Base-by-base conservation (phyloP, 2,329 filamentous ascomycete genomes). In the Aureobasidium sp. region DNA sequence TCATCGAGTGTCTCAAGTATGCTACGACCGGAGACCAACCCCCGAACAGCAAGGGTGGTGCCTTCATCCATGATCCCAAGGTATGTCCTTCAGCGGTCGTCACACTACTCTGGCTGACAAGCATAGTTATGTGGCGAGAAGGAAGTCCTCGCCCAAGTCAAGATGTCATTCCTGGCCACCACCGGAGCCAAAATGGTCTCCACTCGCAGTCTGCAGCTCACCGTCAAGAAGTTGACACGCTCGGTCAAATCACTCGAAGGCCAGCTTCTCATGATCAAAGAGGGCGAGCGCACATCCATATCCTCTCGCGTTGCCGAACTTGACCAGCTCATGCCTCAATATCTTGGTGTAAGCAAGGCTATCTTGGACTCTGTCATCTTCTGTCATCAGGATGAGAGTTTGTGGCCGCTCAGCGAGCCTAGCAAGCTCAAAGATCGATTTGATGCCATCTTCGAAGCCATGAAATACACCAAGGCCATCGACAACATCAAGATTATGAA, bases 1-100 rank as follows among this genome's bases (percentile, higher is more conserved):
- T 99, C 72, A 99, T 99, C 76, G 94, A 99, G 76, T 96, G 91
- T 73, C 88, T 99, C 71, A 97, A 97, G 73, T 99, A 97, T 85
- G 92, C 90, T 58, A 97, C 95, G 20, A 97, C 92, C 8, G 95
- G 94, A 62, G 89, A 95, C 70, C 83, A 96, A 52, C 94, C 94
- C 1, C 91, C 94, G 36, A 96, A 97, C 79, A 92, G 87, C 72
- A 86, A 83, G 78, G 88, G 89, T 31, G 93, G 91, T 36, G 92
- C 93, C 55, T 99, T 97, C 73, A 91, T 99, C 65, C 93, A 99
- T 73, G 94, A 99, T 70, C 94, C 94, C n/a, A 94, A 94, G 78
- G 83, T 89, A 73, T 65, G 68, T 64, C 20, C 20, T 7, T 29
- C 25, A 34, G 5, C 5, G 12, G 51, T 7, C 36, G 15, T 20